phyloP scores from a whole-genome alignment of 768 basidiomycete species.

The Xerocomus brunneocitrinus region DNA sequence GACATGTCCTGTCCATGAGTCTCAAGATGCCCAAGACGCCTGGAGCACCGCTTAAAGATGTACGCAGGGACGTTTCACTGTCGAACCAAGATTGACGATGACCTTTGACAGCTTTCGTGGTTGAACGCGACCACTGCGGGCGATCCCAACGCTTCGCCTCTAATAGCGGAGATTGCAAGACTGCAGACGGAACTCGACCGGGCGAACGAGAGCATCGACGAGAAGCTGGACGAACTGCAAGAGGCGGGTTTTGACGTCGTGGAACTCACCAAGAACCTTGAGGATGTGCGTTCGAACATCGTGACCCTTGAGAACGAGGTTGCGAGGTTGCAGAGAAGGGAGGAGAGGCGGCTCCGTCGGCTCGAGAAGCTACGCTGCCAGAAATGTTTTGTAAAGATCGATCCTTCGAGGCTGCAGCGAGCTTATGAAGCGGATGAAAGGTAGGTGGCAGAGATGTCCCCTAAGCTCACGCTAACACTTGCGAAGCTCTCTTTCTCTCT shows the following conservation, averaged over 20 bases:
- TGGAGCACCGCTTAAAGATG: slow-evolving; percentile 73
- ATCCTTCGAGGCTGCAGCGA: slow-evolving; percentile 41
- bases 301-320: slow-evolving; percentile 62
- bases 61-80: slow-evolving; percentile 31
- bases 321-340: slow-evolving; percentile 57
- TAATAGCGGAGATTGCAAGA: slow-evolving; percentile 67
- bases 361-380: slow-evolving; percentile 61
- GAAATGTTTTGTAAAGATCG: slow-evolving; percentile 63
- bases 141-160: slow-evolving; percentile 55
- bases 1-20: slow-evolving; percentile 65
- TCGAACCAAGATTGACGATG: slow-evolving; percentile 6
- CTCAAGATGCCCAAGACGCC: slow-evolving; percentile 71
- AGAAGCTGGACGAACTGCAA: slow-evolving; percentile 82
- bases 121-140: slow-evolving; percentile 51
- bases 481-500: slow-evolving; percentile 42
- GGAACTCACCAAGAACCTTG: slow-evolving; percentile 63
- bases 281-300: slow-evolving; percentile 62
- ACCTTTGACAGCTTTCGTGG: slow-evolving; percentile 59
- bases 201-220: slow-evolving; percentile 83
- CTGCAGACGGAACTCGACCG: slow-evolving; percentile 71
- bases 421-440: slow-evolving; percentile 54
- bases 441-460: slow-evolving; percentile 31
- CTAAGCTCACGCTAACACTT: slow-evolving; percentile 6
- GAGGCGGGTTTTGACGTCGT: slow-evolving; percentile 75
- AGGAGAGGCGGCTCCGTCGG: slow-evolving; percentile 62